Evolutionary conservation across 129 eudicot species (phyloP).

Genomic region (Dittrichia graveolens): DNA sequence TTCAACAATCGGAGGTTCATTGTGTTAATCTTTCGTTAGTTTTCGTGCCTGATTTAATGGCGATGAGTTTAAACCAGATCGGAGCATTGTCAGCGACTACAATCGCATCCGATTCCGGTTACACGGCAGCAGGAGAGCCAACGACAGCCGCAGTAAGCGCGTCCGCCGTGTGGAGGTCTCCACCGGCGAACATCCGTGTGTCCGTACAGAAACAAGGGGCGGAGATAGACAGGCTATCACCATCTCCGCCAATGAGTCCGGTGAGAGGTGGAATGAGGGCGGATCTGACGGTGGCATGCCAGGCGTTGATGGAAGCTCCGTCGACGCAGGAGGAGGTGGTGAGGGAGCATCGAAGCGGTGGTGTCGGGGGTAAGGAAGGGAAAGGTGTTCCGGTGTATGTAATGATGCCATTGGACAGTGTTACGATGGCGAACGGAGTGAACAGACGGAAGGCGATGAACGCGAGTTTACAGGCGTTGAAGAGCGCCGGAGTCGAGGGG

Average conservation of each 20-base stretch:
- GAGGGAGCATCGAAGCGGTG: constrained; percentile 31
- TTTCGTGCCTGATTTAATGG: constrained; percentile 40
- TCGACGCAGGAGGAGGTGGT: constrained; percentile 24
- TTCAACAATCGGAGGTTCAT: background rate
- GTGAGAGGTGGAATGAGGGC: constrained; percentile 54
- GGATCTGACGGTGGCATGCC: constrained; percentile 73
- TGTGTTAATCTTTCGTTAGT: background rate
- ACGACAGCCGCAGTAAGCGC: constrained; percentile 44
- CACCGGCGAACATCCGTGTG: constrained; percentile 53
- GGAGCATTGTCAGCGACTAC: constrained; percentile 59
- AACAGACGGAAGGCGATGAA: constrained; percentile 90
- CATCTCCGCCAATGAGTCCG: constrained; percentile 91
- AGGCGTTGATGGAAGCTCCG: constrained; percentile 45
- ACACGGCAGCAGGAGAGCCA: constrained; percentile 32
- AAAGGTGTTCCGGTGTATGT: constrained; percentile 91
- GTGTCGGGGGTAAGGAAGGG: constrained; percentile 24
- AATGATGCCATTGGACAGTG: constrained; percentile 90
- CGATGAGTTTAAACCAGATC: constrained; percentile 86
- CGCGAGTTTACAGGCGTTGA: constrained; percentile 88
- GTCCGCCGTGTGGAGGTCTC: constrained; percentile 65
- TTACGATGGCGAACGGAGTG: constrained; percentile 63
- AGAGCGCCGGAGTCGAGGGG: constrained; percentile 97
- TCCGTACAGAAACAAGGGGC: constrained; percentile 33
- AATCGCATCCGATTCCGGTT: constrained; percentile 40
- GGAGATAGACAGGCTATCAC: constrained; percentile 50